phyloP scores from a whole-genome alignment of 2,329 filamentous ascomycete genomes.

The Exophiala spinifera region DNA sequence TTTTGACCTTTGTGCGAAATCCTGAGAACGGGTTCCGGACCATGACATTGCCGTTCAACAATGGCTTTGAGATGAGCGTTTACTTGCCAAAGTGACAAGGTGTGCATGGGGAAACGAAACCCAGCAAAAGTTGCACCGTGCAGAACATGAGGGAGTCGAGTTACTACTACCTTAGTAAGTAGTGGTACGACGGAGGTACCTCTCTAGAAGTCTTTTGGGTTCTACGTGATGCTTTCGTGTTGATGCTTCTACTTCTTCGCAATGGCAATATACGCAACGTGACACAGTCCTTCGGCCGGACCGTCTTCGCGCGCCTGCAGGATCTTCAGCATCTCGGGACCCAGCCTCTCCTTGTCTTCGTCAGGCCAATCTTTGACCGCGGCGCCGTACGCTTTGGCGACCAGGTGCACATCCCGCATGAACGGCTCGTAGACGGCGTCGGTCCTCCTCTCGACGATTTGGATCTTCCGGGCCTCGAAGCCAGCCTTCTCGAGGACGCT shows the following conservation, averaged over 20 bases:
- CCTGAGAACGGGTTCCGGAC: slow-evolving; percentile 50
- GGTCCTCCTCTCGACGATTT: slow-evolving; percentile 7
- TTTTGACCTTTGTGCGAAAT: slow-evolving; percentile 32
- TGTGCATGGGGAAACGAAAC: too few relatives aligned
- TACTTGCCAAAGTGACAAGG: slow-evolving; percentile 31
- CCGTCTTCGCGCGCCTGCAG: neutral
- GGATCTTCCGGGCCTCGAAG: slow-evolving; percentile 2
- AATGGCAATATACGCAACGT: slow-evolving; percentile 5
- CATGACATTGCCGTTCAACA: slow-evolving; percentile 48
- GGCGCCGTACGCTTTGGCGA: slow-evolving; percentile 1
- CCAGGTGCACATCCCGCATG: neutral
- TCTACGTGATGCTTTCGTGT: too few relatives aligned
- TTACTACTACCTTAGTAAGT: too few relatives aligned
- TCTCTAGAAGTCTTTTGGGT: too few relatives aligned
- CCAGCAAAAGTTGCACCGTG: too few relatives aligned
- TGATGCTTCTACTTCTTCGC: slow-evolving; percentile 1
- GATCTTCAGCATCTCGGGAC: slow-evolving; percentile 3
- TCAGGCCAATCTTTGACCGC: slow-evolving; percentile 7
- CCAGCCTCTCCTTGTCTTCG: slow-evolving; percentile 3
- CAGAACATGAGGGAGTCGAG: too few relatives aligned
- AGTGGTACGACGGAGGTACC: too few relatives aligned
- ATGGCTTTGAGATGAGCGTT: slow-evolving; percentile 47
- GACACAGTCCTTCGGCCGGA: neutral
- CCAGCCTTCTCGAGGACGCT: slow-evolving; percentile 1
- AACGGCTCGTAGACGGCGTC: slow-evolving; percentile 4